Percentiles rank a stretch among this genome's conserved stretches.
Conservation (phyloP, 2,329 filamentous ascomycete genomes). For the Xylaria multiplex region DNA sequence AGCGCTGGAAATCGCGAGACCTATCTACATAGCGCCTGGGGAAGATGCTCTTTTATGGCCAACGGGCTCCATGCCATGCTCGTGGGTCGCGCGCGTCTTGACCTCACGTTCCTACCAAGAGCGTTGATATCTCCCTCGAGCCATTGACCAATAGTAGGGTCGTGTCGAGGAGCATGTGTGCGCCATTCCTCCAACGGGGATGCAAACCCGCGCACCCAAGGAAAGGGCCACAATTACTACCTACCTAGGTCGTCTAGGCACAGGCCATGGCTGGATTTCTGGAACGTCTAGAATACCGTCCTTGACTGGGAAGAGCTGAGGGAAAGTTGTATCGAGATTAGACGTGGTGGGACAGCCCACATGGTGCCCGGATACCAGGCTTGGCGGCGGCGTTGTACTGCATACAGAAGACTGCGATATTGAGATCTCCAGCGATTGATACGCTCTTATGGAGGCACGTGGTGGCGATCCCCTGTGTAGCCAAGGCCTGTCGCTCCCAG, state of each 20-base stretch:
- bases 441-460: constrained; percentile 21
- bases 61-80: neutral
- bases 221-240: constrained; percentile 13
- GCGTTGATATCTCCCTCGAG: neutral
- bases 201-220: neutral
- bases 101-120: neutral
- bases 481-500: constrained; percentile 11
- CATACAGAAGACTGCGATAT: constrained; percentile 1
- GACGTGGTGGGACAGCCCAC: constrained; percentile 9
- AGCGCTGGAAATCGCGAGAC: neutral
- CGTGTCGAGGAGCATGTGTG: constrained; percentile 18
- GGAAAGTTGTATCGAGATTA: constrained; percentile 2
- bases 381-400: constrained; percentile 23
- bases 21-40: neutral
- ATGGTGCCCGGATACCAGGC: neutral
- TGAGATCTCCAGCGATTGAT: constrained; percentile 14
- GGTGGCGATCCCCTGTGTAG: constrained; percentile 13
- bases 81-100: neutral
- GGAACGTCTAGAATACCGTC: neutral
- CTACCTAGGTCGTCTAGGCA: constrained; percentile 1
- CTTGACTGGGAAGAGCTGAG: neutral
- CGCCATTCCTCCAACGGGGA: neutral
- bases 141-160: constrained; percentile 20
- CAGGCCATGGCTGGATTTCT: neutral
- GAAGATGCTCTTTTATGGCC: constrained; percentile 21